Evolutionary conservation across 2,329 filamentous ascomycete genomes (phyloP).

Genomic region (Neofusicoccum parvum): DNA sequence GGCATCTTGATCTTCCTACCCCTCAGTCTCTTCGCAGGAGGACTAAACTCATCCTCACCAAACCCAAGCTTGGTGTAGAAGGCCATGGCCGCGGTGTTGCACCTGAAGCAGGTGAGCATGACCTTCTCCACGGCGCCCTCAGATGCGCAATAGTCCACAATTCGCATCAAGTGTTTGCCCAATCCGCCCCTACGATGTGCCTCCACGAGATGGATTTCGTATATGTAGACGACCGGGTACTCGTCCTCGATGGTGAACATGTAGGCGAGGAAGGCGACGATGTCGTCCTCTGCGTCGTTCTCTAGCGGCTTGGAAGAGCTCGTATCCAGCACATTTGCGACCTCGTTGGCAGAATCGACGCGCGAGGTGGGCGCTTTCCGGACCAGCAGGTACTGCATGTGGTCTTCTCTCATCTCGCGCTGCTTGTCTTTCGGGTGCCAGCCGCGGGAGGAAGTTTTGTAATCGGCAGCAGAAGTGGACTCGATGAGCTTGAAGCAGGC

Average conservation of each 20-base stretch:
- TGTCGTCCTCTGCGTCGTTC: neutral
- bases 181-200: conserved; percentile 64
- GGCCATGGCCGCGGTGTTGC: conserved; percentile 58
- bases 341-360: neutral
- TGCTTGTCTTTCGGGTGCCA: conserved; percentile 67
- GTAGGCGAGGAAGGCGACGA: conserved; percentile 58
- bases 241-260: conserved; percentile 69
- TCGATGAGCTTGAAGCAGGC: conserved; percentile 60
- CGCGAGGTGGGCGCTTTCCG: conserved; percentile 29
- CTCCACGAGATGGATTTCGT: conserved; percentile 71
- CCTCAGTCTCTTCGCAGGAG: conserved; percentile 50
- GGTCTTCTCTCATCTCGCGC: conserved; percentile 67
- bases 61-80: conserved; percentile 67
- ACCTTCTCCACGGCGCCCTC: conserved; percentile 63
- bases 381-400: conserved; percentile 70
- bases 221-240: conserved; percentile 71
- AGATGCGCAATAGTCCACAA: conserved; percentile 56
- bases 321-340: neutral
- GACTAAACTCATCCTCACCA: conserved; percentile 55
- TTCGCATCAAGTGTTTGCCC: conserved; percentile 60
- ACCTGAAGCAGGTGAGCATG: conserved; percentile 74
- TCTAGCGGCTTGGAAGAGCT: no score
- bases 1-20: conserved; percentile 52
- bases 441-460: conserved; percentile 61
- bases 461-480: conserved; percentile 65